Base-by-base conservation (phyloP, 495 filamentous ascomycete genomes). In the Delitschia confertaspora region DNA sequence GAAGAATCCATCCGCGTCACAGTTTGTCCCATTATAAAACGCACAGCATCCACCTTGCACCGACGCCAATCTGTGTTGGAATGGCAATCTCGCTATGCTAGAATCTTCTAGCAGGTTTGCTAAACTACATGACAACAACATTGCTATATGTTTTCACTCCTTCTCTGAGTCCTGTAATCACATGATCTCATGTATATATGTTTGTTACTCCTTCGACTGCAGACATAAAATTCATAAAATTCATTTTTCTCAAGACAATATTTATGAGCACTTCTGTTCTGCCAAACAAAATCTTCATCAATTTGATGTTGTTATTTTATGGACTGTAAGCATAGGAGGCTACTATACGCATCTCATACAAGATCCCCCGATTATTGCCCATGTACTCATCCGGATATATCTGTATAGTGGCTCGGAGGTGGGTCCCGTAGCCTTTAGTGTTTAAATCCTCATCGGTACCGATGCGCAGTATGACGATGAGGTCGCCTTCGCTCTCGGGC, bases 31-130 rank as follows among this genome's bases (percentile, higher is more conserved):
- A 10, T 24, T 16, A 32, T 42, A 42, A 18, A 29, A 30, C 7
- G n/a, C 26, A 19, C 23, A 42, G 26, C 38, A 42, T 14, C 38
- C 38, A 19, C 38, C 38, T 27, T 18, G n/a, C n/a, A 31, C 26
- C n/a, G n/a, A n/a, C n/a, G n/a, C n/a, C n/a, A n/a, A n/a, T n/a
- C n/a, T n/a, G n/a, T n/a, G n/a, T n/a, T n/a, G n/a, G n/a, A n/a
- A n/a, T n/a, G n/a, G n/a, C n/a, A n/a, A n/a, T n/a, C n/a, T n/a
- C n/a, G n/a, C n/a, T n/a, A n/a, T n/a, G n/a, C n/a, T n/a, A n/a
- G n/a, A n/a, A n/a, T n/a, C n/a, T n/a, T n/a, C n/a, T n/a, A n/a
- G n/a, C n/a, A n/a, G n/a, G n/a, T n/a, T n/a, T n/a, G n/a, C n/a
- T n/a, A n/a, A n/a, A n/a, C n/a, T n/a, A n/a, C n/a, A n/a, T n/a